These are phyloP conservation scores for Trichoderma endophyticum DNA, from an alignment of 2,329 filamentous ascomycete species.

Conservation along the genomic window DNA sequence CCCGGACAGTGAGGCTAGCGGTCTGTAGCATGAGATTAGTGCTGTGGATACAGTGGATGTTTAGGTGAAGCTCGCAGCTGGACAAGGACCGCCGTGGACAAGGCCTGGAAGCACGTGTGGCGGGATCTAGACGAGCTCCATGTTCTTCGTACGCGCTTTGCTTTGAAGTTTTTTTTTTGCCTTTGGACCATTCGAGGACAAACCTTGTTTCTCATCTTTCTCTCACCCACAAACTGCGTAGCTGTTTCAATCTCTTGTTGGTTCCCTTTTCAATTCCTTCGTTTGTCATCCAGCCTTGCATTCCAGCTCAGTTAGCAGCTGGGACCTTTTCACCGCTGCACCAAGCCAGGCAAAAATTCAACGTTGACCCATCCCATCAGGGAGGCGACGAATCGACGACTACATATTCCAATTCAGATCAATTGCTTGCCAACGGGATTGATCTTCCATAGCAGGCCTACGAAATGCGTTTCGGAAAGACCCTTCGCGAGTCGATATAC, in stretches of 20 bases:
- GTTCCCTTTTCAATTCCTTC: neutral
- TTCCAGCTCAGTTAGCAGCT: neutral
- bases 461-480: slow-evolving; percentile 91
- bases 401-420: neutral
- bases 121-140: neutral
- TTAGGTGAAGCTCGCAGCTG: neutral
- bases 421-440: neutral
- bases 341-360: neutral
- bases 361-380: neutral
- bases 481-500: slow-evolving; percentile 75
- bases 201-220: neutral
- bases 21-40: neutral
- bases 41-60: neutral
- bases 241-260: neutral
- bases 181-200: neutral
- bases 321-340: neutral
- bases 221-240: neutral
- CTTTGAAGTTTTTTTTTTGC: neutral
- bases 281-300: neutral
- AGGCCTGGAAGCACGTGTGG: slow-evolving; percentile 9
- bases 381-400: neutral
- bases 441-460: neutral
- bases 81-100: neutral
- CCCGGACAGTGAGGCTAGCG: slow-evolving; percentile 6
- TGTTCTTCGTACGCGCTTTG: neutral